phyloP scores from a whole-genome alignment of 116 monocot species.

The Trichopus zeylanicus region DNA sequence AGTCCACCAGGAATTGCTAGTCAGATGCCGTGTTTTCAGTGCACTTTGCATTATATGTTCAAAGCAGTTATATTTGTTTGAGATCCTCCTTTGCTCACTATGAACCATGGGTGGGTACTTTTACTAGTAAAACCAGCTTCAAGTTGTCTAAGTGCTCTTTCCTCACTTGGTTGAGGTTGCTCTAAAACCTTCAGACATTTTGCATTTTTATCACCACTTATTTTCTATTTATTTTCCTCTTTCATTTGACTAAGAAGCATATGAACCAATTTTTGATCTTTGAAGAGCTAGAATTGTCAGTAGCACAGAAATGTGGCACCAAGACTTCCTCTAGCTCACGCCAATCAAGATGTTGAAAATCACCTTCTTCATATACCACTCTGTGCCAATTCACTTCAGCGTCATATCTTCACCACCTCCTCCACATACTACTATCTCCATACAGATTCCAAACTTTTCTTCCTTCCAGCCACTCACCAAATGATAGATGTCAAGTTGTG shows the following conservation, averaged over 20 bases:
- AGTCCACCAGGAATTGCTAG: neutral
- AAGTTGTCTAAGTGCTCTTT: neutral
- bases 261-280: constrained; percentile 10
- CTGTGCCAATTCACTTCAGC: constrained; percentile 51
- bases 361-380: constrained; percentile 79
- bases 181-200: constrained; percentile 8
- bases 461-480: constrained; percentile 72
- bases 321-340: constrained; percentile 54
- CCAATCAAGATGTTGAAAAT: constrained; percentile 71
- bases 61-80: neutral
- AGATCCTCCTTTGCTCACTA: neutral
- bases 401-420: constrained; percentile 54
- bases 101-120: neutral
- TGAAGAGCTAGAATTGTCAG: constrained; percentile 36
- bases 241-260: neutral
- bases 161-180: neutral
- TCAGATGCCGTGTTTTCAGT: neutral
- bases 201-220: constrained; percentile 8
- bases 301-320: constrained; percentile 55
- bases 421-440: constrained; percentile 46
- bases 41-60: neutral
- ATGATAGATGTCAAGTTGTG: constrained; percentile 22
- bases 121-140: neutral
- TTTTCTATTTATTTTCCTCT: constrained; percentile 16
- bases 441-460: constrained; percentile 58